Evolutionary conservation across 805 yeast genomes (phyloP).

Genomic region (Myxozyma kluyveri): DNA sequence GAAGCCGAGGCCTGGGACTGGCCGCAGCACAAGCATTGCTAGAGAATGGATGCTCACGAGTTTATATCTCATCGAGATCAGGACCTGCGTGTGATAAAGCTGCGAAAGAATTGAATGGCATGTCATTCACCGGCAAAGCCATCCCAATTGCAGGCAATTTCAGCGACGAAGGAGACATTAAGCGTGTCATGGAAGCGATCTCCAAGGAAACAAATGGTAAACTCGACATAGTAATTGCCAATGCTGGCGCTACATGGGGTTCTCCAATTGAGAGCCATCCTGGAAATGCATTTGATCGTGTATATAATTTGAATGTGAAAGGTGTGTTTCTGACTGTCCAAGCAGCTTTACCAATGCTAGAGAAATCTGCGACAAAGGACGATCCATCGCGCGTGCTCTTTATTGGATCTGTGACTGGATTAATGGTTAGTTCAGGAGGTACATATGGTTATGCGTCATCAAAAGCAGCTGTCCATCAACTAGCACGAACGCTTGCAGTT

Average conservation of each 20-base stretch:
- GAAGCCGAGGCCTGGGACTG: slow-evolving; percentile 72
- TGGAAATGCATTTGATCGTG: slow-evolving; percentile 58
- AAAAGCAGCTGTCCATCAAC: slow-evolving; percentile 70
- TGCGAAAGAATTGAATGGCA: slow-evolving; percentile 40
- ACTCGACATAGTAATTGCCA: slow-evolving; percentile 65
- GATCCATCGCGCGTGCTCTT: slow-evolving; percentile 66
- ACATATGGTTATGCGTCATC: slow-evolving; percentile 72
- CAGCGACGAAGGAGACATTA: slow-evolving; percentile 50
- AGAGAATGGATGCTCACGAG: slow-evolving; percentile 57
- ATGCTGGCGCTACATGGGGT: slow-evolving; percentile 83
- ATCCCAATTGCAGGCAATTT: slow-evolving; percentile 53
- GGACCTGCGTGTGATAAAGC: slow-evolving; percentile 60
- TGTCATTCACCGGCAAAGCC: slow-evolving; percentile 37
- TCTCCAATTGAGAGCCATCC: slow-evolving; percentile 61
- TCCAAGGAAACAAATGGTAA: slow-evolving; percentile 40
- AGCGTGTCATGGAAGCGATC: slow-evolving; percentile 45
- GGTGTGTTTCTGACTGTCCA: slow-evolving; percentile 70
- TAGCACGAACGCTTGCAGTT: slow-evolving; percentile 60
- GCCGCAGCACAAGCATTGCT: slow-evolving; percentile 64
- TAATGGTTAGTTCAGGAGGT: slow-evolving; percentile 43
- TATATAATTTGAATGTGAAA: slow-evolving; percentile 59
- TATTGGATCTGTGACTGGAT: slow-evolving; percentile 65
- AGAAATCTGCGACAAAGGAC: slow-evolving; percentile 48
- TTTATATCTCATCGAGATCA: slow-evolving; percentile 65
- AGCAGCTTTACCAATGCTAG: slow-evolving; percentile 57